Evolutionary conservation across 2,329 filamentous ascomycete genomes (phyloP).

Genomic region (Sphaerulina musiva): DNA sequence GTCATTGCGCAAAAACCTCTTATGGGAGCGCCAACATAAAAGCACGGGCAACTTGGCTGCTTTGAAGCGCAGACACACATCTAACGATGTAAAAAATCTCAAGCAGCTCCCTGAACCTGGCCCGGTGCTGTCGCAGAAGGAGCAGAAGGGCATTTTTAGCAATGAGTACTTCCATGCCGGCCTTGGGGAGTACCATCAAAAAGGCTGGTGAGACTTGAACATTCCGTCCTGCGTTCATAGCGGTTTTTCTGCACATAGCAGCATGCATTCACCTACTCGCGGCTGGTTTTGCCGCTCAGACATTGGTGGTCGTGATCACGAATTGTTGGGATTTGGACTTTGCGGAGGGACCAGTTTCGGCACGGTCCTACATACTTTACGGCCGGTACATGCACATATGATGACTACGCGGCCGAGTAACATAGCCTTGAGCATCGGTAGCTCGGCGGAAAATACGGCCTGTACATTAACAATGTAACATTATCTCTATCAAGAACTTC

Average conservation of each 20-base stretch:
- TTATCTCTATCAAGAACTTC: slow-evolving; percentile 5
- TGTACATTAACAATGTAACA: slow-evolving; percentile 21
- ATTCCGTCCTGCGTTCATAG: slow-evolving; percentile 26
- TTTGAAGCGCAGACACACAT: slow-evolving; percentile 82
- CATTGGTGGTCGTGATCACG: background rate
- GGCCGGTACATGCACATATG: slow-evolving; percentile 14
- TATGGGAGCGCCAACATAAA: slow-evolving; percentile 95
- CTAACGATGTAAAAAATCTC: slow-evolving; percentile 82
- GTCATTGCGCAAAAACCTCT: slow-evolving; percentile 79
- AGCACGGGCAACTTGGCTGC: slow-evolving; percentile 81
- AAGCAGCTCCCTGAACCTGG: slow-evolving; percentile 68
- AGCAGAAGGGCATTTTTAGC: slow-evolving; percentile 56
- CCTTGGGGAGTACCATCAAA: slow-evolving; percentile 75
- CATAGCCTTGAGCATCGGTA: slow-evolving; percentile 15
- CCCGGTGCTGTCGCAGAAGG: slow-evolving; percentile 40
- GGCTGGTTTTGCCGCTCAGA: slow-evolving; percentile 12
- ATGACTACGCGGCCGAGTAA: slow-evolving; percentile 11
- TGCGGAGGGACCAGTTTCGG: slow-evolving; percentile 23
- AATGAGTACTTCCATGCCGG: slow-evolving; percentile 82
- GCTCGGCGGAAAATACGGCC: slow-evolving; percentile 17
- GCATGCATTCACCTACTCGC: slow-evolving; percentile 11
- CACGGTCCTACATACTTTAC: slow-evolving; percentile 18
- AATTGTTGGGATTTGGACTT: slow-evolving; percentile 6
- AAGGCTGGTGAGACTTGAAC: slow-evolving; percentile 62
- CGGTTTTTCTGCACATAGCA: slow-evolving; percentile 15